phyloP scores from a whole-genome alignment of 139 green algal species.

The Yamagishiella unicocca region DNA sequence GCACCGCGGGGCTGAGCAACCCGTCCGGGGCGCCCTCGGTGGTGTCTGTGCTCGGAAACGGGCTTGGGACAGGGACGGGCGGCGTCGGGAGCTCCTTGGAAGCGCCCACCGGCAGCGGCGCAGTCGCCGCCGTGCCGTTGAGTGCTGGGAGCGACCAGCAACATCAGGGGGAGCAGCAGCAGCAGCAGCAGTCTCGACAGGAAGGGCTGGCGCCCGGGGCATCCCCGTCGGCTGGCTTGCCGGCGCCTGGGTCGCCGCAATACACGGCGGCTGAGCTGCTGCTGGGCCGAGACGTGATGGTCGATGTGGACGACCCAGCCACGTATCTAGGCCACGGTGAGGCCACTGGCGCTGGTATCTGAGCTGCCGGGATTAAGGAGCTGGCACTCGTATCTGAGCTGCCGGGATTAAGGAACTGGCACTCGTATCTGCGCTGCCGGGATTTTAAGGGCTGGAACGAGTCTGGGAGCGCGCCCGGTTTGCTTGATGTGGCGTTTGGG shows the following conservation, averaged over 20 bases:
- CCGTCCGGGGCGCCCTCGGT: background rate
- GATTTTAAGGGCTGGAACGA: too few species aligned
- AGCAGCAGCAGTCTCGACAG: background rate
- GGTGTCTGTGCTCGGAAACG: background rate
- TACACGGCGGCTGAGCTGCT: slow-evolving; percentile 5
- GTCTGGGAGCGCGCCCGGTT: too few species aligned
- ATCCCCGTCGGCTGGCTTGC: background rate
- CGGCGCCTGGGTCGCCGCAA: background rate
- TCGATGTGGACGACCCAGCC: slow-evolving; percentile 28
- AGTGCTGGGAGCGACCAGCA: background rate
- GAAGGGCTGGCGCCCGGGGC: background rate
- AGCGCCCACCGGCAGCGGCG: background rate
- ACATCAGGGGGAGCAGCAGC: background rate
- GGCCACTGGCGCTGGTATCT: too few species aligned
- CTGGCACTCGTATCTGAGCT: too few species aligned
- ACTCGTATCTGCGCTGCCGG: too few species aligned
- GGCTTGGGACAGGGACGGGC: background rate
- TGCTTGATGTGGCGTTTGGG: too few species aligned
- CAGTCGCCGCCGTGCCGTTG: background rate
- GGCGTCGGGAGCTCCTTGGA: background rate
- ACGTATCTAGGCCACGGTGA: slow-evolving; percentile 38
- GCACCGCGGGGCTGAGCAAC: background rate
- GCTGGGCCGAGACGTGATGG: slow-evolving; percentile 33
- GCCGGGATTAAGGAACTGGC: too few species aligned
- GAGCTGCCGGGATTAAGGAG: too few species aligned